Evolutionary conservation across 2,329 filamentous ascomycete species (phyloP).

Genomic region (Cadophora malorum): DNA sequence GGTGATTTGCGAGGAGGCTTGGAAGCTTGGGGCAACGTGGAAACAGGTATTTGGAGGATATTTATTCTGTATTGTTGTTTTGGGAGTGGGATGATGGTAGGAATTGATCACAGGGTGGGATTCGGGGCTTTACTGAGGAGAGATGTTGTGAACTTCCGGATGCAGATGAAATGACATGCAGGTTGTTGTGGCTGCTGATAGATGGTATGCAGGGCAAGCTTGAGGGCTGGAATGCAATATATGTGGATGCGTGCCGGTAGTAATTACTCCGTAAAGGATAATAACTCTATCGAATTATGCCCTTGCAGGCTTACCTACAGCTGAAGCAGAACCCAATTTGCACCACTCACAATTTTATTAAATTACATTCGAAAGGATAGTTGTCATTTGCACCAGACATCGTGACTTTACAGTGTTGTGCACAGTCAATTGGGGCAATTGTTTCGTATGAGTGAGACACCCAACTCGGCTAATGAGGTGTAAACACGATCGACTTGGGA

Average conservation of each 20-base stretch:
- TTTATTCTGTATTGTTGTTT: too few relatives aligned
- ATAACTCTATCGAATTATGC: not conserved
- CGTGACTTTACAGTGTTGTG: not conserved
- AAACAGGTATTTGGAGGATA: not conserved
- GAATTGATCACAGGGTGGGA: not conserved
- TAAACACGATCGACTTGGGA: constrained; percentile 4
- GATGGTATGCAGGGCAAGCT: not conserved
- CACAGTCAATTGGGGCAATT: not conserved
- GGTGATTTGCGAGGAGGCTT: not conserved
- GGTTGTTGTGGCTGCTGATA: not conserved
- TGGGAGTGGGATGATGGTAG: too few relatives aligned
- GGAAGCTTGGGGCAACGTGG: not conserved
- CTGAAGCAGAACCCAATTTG: constrained; percentile 7
- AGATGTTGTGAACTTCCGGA: constrained; percentile 14
- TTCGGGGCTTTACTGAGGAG: too few relatives aligned
- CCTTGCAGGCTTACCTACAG: not conserved
- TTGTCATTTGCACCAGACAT: not conserved
- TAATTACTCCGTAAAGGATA: not conserved
- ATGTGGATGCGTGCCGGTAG: not conserved
- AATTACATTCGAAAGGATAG: not conserved
- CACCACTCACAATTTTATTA: not conserved
- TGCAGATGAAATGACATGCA: not conserved
- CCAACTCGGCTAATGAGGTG: constrained; percentile 8
- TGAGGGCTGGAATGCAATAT: constrained; percentile 3
- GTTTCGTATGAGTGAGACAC: not conserved